Base-by-base conservation (phyloP, 257 asterid genomes). In the Dorcoceras hygrometricum region DNA sequence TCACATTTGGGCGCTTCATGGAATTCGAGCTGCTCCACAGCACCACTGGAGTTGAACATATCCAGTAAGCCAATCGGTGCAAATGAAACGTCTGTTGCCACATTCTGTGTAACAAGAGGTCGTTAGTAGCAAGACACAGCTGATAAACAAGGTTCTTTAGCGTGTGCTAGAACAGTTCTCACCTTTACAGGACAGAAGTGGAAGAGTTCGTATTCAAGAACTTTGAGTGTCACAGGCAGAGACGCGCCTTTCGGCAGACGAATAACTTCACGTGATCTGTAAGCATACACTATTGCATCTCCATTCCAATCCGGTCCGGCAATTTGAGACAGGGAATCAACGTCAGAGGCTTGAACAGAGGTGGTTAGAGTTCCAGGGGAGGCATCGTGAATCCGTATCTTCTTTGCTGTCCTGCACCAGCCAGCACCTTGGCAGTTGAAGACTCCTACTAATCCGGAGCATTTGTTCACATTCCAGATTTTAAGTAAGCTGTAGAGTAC, bases 11-110 rank as follows among this genome's bases (percentile, higher is more conserved):
- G 32, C 10, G 82, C 62, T 75, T 78, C 69, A 72, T 72, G 80
- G 50, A 84, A 80, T 28, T 86, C 88, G 19, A 76, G 71, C 58
- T 79, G 83, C 75, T 92, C 96, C 72, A 87, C 78, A 23, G 97
- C 98, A 36, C 98, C 98, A 51, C 91, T 73, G 7, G 88, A 67
- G 78, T 89, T 92, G 87, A 89, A 86, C 98, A 92, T 92, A 79
- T 84, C 87, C 50, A 92, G 86, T 59, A 92, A 70, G 46, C 98
- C 98, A n/a, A 92, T 87, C 39, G 98, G 95, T 20, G 95, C 95
- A 6, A 92, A 86, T 27, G 78, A 84, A 23, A 83, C 53, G 69
- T 77, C 62, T 34, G 50, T 67, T 0, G 84, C 74, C 22, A 87
- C 74, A 66, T 80, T 82, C 98, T 92, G 87, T 61, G 62, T 43